Evolutionary conservation across 306 rosid genomes (phyloP), one percentile per base, ranked within the genome.

Genomic region (Trichosanthes truncata): DNA sequence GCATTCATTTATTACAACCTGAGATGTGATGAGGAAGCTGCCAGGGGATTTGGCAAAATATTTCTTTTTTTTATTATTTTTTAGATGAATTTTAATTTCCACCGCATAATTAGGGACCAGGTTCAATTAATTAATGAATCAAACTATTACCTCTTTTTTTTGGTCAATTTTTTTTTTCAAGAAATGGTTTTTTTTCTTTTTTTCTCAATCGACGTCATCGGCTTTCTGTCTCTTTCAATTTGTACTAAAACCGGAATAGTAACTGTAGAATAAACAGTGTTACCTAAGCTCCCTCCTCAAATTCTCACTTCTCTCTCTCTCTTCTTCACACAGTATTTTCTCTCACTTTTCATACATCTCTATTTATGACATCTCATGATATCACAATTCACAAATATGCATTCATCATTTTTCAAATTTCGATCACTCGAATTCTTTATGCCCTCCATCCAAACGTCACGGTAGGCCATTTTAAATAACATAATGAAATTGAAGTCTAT

Each of bases 221-320:
- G 57, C 77, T 46, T 46, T 72, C 57, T 45, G 77, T 72, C 77
- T 25, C 59, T 72, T 72, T 72, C 77, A 72, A 13, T 25, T 23
- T 43, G 25, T 72, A 45, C 77, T 13, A 45, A 72, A 72, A 72
- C 33, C 59, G 77, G 77, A 72, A 25, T 71, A 23, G 56, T 71
- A 5, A 35, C 23, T 12, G 55, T 71, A 12, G 21, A 71, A 23
- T 72, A 13, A 25, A 72, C 59, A 72, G 59, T 15, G 17, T 29
- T 56, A 43, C 48, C 9, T 43, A 43, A 43, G 48, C 48, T 9
- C 36, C 5, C 72, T 17, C 25, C 72, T 65, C 72, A 35, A 31
- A 33, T 33, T 31, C 23, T 65, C 23, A 55, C 6, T 23, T 56
- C 13, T n/a, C 11, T 63, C 31, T 60, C 67, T 60, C 14, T 59